Base-by-base conservation (phyloP, 257 asterid species). In the Ehretia macrophylla region DNA sequence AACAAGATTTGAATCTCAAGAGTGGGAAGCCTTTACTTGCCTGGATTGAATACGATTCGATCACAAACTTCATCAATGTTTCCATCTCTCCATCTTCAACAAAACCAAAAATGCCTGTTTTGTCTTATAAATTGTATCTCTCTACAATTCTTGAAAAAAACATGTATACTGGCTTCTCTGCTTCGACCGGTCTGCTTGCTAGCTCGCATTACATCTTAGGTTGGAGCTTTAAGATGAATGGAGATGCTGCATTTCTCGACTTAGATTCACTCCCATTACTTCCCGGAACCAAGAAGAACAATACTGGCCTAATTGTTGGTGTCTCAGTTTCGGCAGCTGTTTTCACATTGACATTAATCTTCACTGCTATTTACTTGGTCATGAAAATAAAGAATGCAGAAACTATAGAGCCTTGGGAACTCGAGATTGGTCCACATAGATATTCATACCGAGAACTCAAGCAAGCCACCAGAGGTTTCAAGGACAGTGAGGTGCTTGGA, bases 111-210 rank as follows among this genome's bases (percentile, higher is more conserved):
- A 5, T 42, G 12, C 90, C 95, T 0, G 55, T 80, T 17, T 17
- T 85, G 54, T 79, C 93, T 5, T 63, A 48, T 42, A 51, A 46
- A 10, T 18, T 82, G 51, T 85, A 87, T 72, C 77, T 85, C 13
- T 79, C 90, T 5, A 58, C 72, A 5, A 64, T 85, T 60, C 21
- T 83, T 4, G 44, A 12, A 13, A 86, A 79, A 0, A 57, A 14
- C 38, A 81, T 83, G 94, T 83, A 77, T 20, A 82, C 83, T 13
- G 96, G 95, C 5, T 83, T 85, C 65, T 85, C 96, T 16, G 84
- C 95, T 60, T 82, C 96, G 0, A 81, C 90, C 0, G 92, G 90
- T n/a, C 37, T 76, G 66, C 75, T 79, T 6, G 84, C 85, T 4
- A 78, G 90, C 58, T 60, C 90, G 8, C 97, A 88, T 67, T 80